These are phyloP conservation scores for Rhododendron simsii DNA, from an alignment of 148 eudicot species.

Conservation along the genomic window DNA sequence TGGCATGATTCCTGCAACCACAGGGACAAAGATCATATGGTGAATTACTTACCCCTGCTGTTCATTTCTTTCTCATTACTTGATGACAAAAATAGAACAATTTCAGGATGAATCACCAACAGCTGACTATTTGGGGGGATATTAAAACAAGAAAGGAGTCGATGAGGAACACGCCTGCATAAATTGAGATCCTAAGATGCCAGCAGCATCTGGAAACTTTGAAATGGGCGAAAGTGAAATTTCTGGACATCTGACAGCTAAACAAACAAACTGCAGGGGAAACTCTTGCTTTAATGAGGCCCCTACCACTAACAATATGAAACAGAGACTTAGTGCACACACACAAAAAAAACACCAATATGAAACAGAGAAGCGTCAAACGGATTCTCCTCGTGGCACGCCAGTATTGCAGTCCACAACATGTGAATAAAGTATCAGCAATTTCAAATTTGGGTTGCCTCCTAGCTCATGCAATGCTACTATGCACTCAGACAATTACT, in stretches of 20 bases:
- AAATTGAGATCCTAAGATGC: background rate
- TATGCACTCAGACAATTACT: background rate
- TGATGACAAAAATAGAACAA: too few species aligned
- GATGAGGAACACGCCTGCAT: background rate
- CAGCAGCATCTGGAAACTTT: background rate
- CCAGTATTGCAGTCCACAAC: background rate
- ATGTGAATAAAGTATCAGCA: background rate
- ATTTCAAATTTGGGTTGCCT: background rate
- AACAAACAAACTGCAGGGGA: background rate
- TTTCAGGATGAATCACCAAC: background rate
- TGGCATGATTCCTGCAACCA: conserved; percentile 75
- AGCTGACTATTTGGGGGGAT: too few species aligned
- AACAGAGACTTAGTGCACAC: background rate
- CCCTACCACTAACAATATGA: background rate
- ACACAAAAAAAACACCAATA: too few species aligned
- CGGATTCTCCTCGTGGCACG: background rate
- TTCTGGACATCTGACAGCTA: background rate
- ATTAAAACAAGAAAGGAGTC: background rate
- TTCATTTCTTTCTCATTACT: background rate
- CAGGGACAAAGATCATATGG: background rate
- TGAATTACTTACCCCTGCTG: background rate
- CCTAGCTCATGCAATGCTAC: background rate
- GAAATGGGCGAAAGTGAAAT: background rate
- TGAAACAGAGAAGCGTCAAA: background rate
- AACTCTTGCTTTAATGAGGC: background rate